phyloP scores from a whole-genome alignment of 164 flowering plant species.

The Berberis thunbergii region DNA sequence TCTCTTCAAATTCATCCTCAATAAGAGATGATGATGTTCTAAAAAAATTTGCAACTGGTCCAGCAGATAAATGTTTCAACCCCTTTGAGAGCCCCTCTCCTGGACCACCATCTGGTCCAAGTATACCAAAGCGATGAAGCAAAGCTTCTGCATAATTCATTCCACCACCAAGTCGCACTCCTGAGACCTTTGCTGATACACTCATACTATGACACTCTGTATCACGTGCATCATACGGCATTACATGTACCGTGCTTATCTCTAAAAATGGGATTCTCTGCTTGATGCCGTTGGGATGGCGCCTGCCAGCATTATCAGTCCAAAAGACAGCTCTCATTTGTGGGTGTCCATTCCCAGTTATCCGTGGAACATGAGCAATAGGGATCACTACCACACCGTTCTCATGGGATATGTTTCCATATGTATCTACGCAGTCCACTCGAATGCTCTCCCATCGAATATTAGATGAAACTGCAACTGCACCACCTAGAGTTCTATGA shows the following conservation, averaged over 20 bases:
- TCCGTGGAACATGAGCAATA: slow-evolving; percentile 21
- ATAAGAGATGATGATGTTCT: slow-evolving; percentile 40
- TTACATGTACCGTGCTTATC: slow-evolving; percentile 53
- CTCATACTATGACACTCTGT: slow-evolving; percentile 68
- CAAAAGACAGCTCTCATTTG: slow-evolving; percentile 78
- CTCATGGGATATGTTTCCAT: slow-evolving; percentile 24
- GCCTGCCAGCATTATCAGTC: slow-evolving; percentile 45
- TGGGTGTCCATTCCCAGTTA: slow-evolving; percentile 41
- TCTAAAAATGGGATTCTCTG: slow-evolving; percentile 57
- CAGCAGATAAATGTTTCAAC: slow-evolving; percentile 56
- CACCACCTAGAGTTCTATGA: slow-evolving; percentile 95
- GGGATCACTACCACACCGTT: slow-evolving; percentile 17
- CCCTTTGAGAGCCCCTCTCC: slow-evolving; percentile 82
- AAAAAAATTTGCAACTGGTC: slow-evolving; percentile 76
- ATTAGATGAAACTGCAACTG: slow-evolving; percentile 69
- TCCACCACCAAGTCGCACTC: slow-evolving; percentile 93
- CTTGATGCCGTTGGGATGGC: slow-evolving; percentile 15
- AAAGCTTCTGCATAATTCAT: slow-evolving; percentile 88
- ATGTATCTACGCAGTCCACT: slow-evolving; percentile 64
- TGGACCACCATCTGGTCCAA: slow-evolving; percentile 95
- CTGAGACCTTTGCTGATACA: slow-evolving; percentile 68
- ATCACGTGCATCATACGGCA: slow-evolving; percentile 60
- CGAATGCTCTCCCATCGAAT: slow-evolving; percentile 64
- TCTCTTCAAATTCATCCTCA: slow-evolving; percentile 30
- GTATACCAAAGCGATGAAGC: slow-evolving; percentile 88